These are phyloP conservation scores for Roridomyces roridus DNA, from an alignment of 768 basidiomycete species.

Conservation along the genomic window DNA sequence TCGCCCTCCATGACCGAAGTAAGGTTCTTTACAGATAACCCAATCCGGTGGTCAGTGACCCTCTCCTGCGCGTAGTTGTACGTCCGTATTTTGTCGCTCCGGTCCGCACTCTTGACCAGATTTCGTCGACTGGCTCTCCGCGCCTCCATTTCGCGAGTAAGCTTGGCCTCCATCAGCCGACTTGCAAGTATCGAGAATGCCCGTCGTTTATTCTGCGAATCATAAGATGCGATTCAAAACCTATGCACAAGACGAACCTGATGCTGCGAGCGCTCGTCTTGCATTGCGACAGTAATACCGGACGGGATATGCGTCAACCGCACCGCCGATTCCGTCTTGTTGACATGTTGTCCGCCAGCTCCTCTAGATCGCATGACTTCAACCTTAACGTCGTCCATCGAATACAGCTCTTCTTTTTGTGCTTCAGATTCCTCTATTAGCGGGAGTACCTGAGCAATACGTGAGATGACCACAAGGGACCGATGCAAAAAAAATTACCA, in stretches of 20 bases:
- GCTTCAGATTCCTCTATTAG: conserved; percentile 70
- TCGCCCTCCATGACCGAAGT: conserved; percentile 70
- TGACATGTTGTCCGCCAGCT: conserved; percentile 97
- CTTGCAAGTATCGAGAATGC: conserved; percentile 91
- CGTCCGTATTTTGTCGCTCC: conserved; percentile 95
- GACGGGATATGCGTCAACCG: conserved; percentile 92
- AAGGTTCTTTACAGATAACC: conserved; percentile 74
- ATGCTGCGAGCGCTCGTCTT: conserved; percentile 96
- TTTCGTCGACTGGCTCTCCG: conserved; percentile 72
- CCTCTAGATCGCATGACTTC: conserved; percentile 98
- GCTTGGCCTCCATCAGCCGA: conserved; percentile 82
- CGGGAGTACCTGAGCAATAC: conserved; percentile 76
- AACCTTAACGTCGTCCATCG: conserved; percentile 84
- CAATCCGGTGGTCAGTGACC: conserved; percentile 91
- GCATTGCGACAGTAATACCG: conserved; percentile 96
- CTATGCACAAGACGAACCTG: conserved; percentile 55
- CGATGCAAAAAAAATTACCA: conserved; percentile 62
- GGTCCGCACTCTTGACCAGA: conserved; percentile 82
- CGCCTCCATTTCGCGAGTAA: conserved; percentile 71
- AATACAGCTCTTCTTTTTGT: conserved; percentile 68
- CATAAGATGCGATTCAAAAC: not conserved
- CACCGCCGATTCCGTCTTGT: conserved; percentile 98
- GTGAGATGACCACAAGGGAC: not conserved
- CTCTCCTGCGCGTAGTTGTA: conserved; percentile 97
- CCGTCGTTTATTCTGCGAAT: conserved; percentile 80